Evolutionary conservation across 2,329 filamentous ascomycete genomes (phyloP).

Genomic region (Phialophora chinensis): DNA sequence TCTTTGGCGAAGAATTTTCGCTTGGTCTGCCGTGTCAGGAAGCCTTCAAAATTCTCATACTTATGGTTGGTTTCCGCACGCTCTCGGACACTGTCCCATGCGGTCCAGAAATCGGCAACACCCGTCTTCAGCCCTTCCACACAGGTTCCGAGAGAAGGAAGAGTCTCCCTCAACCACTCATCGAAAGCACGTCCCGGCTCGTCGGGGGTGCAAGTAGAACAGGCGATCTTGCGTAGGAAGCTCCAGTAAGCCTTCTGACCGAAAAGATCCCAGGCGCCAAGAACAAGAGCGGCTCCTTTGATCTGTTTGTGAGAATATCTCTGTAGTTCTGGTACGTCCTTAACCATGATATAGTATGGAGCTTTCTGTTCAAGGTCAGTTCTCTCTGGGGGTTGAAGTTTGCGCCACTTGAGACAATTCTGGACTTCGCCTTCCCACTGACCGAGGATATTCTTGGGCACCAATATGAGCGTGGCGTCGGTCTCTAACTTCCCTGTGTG

Average conservation of each 20-base stretch:
- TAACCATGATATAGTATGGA: conserved; percentile 55
- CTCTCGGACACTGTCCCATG: conserved; percentile 24
- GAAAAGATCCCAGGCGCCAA: conserved; percentile 61
- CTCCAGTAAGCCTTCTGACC: conserved; percentile 56
- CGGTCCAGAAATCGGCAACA: conserved; percentile 22
- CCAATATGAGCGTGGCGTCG: conserved; percentile 66
- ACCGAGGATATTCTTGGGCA: conserved; percentile 59
- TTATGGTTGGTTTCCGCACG: neutral
- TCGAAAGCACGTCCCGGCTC: conserved; percentile 57
- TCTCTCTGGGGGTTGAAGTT: neutral
- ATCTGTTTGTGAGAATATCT: conserved; percentile 54
- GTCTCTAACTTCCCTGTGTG: conserved; percentile 37
- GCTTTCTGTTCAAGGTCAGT: neutral
- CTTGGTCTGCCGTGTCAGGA: conserved; percentile 11
- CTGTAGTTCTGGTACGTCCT: conserved; percentile 48
- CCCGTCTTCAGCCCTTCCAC: conserved; percentile 4
- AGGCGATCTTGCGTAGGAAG: conserved; percentile 58
- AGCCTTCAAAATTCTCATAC: conserved; percentile 27
- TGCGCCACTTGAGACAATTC: conserved; percentile 46
- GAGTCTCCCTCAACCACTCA: conserved; percentile 59
- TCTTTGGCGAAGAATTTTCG: neutral
- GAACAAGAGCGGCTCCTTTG: conserved; percentile 58
- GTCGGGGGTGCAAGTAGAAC: conserved; percentile 50
- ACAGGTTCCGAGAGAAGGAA: conserved; percentile 44
- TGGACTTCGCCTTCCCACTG: conserved; percentile 65